A percentile compares a stretch with the other conserved stretches of the same genome.
Conservation (phyloP, 495 filamentous ascomycete species). For the Lichenothelia convexa region DNA sequence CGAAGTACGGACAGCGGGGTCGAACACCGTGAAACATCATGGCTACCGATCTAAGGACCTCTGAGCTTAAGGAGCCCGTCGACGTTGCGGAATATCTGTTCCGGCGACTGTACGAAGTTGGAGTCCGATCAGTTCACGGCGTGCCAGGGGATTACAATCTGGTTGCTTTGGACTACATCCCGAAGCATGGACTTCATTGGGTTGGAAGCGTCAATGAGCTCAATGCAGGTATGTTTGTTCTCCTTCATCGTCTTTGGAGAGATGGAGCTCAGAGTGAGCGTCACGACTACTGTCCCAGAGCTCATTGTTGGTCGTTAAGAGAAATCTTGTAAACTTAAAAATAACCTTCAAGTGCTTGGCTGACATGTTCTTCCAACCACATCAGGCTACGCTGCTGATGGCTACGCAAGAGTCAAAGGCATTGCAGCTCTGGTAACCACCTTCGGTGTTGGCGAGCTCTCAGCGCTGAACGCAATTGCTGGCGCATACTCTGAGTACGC, state of each 20-base stretch:
- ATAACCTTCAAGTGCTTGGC: too few species aligned
- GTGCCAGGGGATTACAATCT: conserved; percentile 40
- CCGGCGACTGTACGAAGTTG: conserved; percentile 41
- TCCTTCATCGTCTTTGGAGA: too few species aligned
- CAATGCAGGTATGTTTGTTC: conserved; percentile 34
- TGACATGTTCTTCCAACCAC: too few species aligned
- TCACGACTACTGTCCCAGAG: too few species aligned
- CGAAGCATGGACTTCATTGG: conserved; percentile 40
- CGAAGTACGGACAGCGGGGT: too few species aligned
- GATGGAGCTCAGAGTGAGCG: too few species aligned
- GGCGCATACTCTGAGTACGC: conserved; percentile 43
- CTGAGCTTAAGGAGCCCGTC: conserved; percentile 3
- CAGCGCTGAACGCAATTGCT: conserved; percentile 48
- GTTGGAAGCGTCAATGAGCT: conserved; percentile 55
- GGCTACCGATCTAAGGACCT: conserved; percentile 1
- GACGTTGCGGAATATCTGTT: conserved; percentile 33
- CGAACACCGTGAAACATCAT: too few species aligned
- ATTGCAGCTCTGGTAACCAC: conserved; percentile 46
- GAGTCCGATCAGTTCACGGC: conserved; percentile 42
- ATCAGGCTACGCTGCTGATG: conserved; percentile 53
- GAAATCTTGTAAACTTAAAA: neutral
- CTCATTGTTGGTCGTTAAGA: neutral
- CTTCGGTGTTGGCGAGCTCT: conserved; percentile 54
- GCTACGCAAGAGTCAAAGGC: conserved; percentile 51
- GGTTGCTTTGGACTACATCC: conserved; percentile 42